These are phyloP conservation scores for Colletotrichum sp. DNA, from an alignment of 2,329 filamentous ascomycete genomes.

Conservation along the genomic window DNA sequence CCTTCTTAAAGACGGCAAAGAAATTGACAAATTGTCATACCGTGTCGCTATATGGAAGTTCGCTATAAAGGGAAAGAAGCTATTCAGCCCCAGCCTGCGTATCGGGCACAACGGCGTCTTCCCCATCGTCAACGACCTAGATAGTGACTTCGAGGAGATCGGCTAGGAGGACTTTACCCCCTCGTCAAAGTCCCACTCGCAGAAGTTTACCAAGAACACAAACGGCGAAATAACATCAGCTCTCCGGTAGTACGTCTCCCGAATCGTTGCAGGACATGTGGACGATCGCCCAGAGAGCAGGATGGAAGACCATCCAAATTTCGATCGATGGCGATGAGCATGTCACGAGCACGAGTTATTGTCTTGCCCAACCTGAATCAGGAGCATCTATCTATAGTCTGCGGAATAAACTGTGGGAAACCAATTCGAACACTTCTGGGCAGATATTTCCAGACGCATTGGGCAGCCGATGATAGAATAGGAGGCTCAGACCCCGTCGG, in stretches of 20 bases:
- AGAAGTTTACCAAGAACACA: neutral
- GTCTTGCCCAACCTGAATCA: neutral
- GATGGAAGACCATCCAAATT: neutral
- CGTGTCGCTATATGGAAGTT: no score
- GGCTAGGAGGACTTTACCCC: no score
- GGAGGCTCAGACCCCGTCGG: neutral
- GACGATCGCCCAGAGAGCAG: neutral
- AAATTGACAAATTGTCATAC: no score
- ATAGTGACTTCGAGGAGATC: no score
- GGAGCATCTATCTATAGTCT: neutral
- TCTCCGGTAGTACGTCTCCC: neutral
- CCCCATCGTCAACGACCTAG: no score
- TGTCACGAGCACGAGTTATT: neutral
- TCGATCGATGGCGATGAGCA: neutral
- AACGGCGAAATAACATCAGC: accelerated
- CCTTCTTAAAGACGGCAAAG: no score
- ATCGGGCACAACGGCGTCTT: no score
- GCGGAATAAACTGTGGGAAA: neutral
- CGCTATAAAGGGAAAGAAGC: no score
- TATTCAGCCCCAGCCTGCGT: no score
- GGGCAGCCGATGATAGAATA: neutral
- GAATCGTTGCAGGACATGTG: accelerated
- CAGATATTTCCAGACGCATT: neutral
- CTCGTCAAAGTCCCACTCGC: no score
- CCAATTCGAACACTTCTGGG: neutral